Conservation (phyloP, 2,329 filamentous ascomycete species). For the Trichoderma semiorbis region DNA sequence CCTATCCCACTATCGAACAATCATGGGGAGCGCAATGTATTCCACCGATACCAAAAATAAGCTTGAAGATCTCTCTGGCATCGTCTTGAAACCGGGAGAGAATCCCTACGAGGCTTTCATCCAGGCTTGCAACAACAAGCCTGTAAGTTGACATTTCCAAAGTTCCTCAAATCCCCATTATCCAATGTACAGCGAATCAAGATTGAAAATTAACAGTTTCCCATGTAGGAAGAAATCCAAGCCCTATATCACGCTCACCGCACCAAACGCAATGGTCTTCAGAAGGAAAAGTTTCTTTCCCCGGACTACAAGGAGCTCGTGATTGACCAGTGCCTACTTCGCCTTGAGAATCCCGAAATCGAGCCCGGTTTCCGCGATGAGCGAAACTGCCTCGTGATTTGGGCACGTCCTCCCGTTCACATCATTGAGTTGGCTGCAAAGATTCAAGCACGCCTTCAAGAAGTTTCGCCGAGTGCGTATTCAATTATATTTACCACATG, state of each 20-base stretch:
- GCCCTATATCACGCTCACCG: conserved; percentile 71
- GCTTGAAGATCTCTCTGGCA: conserved; percentile 53
- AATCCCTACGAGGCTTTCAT: conserved; percentile 80
- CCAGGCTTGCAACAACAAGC: conserved; percentile 59
- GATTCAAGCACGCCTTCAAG: conserved; percentile 64
- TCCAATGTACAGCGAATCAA: rapidly evolving
- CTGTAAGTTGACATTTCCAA: conserved; percentile 47
- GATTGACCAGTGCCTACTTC: conserved; percentile 71
- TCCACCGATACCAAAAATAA: conserved; percentile 44
- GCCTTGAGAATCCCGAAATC: conserved; percentile 60
- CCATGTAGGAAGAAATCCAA: conserved; percentile 61
- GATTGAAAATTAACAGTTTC: neutral
- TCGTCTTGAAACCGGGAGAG: conserved; percentile 48
- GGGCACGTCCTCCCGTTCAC: conserved; percentile 75
- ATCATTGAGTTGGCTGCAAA: conserved; percentile 64
- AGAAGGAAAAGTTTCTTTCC: conserved; percentile 69
- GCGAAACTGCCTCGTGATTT: conserved; percentile 80
- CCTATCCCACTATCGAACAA: neutral
- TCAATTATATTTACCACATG: neutral
- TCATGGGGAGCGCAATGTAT: conserved; percentile 9
- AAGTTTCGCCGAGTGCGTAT: conserved; percentile 65
- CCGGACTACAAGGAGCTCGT: conserved; percentile 65
- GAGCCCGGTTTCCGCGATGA: conserved; percentile 70
- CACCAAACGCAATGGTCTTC: conserved; percentile 69
- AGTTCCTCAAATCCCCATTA: neutral